Conservation (phyloP, 768 basidiomycete genomes). For the Nidularia sp. region DNA sequence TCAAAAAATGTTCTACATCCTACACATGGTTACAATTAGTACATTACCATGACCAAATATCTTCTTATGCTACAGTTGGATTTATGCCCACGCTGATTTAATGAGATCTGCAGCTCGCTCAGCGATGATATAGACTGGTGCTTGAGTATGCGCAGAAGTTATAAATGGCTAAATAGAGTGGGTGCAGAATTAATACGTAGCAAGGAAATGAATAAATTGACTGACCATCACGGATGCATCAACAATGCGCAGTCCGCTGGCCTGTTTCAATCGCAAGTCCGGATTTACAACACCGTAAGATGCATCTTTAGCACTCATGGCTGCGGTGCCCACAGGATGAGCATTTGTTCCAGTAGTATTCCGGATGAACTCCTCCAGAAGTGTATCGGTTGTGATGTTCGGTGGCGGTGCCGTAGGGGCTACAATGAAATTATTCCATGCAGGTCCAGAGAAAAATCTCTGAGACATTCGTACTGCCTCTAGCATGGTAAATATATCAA, state of each 20-base stretch:
- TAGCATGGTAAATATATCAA: slow-evolving; percentile 20
- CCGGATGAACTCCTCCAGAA: slow-evolving; percentile 15
- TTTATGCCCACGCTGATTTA: background rate
- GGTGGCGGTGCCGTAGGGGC: slow-evolving; percentile 7
- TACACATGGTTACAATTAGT: too few species aligned
- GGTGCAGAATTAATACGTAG: background rate
- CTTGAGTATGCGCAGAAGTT: background rate
- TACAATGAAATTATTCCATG: slow-evolving; percentile 20
- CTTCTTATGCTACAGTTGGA: background rate
- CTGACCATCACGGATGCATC: slow-evolving; percentile 27
- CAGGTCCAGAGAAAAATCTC: slow-evolving; percentile 12
- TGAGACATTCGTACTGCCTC: slow-evolving; percentile 12
- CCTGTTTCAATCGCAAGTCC: slow-evolving; percentile 24
- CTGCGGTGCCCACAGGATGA: slow-evolving; percentile 24
- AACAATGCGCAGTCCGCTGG: slow-evolving; percentile 24
- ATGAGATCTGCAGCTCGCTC: slow-evolving; percentile 1
- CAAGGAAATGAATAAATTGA: background rate
- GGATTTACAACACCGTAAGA: slow-evolving; percentile 26
- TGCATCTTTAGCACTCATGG: slow-evolving; percentile 17
- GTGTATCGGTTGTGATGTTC: slow-evolving; percentile 15
- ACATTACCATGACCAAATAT: too few species aligned
- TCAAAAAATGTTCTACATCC: too few species aligned
- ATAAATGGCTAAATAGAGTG: background rate
- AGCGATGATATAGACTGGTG: background rate
- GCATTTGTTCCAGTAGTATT: slow-evolving; percentile 9